These are phyloP conservation scores for Schizonepeta tenuifolia DNA, from an alignment of 257 asterid species.

Conservation along the genomic window DNA sequence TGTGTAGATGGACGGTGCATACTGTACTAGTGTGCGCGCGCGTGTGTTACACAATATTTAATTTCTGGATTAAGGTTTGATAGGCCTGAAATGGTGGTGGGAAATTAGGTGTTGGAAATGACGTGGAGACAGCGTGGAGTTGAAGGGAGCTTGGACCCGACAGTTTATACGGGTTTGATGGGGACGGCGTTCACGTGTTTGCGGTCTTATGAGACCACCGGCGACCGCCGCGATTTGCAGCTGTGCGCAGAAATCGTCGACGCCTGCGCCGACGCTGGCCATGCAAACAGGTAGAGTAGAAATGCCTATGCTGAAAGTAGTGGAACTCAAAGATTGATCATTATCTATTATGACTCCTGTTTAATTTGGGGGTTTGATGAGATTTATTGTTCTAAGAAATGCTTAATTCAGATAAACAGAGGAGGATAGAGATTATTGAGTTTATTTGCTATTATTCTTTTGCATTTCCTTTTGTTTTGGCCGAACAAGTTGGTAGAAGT, in stretches of 20 bases:
- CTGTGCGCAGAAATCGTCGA: slow-evolving; percentile 65
- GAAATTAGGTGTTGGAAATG: slow-evolving; percentile 54
- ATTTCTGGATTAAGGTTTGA: background rate
- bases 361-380: background rate
- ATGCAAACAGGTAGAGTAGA: slow-evolving; percentile 46
- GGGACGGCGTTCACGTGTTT: slow-evolving; percentile 79
- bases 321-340: no score
- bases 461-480: no score
- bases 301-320: background rate
- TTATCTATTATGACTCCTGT: no score
- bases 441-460: background rate
- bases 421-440: background rate
- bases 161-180: slow-evolving; percentile 64
- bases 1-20: background rate
- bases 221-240: slow-evolving; percentile 54
- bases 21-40: background rate
- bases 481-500: background rate
- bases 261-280: slow-evolving; percentile 51
- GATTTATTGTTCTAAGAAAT: no score
- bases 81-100: slow-evolving; percentile 7
- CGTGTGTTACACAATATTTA: background rate
- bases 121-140: slow-evolving; percentile 56
- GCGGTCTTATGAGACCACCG: slow-evolving; percentile 70
- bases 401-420: background rate
- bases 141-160: slow-evolving; percentile 50